phyloP scores from a whole-genome alignment of 768 basidiomycete genomes.

The Lactarius psammicola region DNA sequence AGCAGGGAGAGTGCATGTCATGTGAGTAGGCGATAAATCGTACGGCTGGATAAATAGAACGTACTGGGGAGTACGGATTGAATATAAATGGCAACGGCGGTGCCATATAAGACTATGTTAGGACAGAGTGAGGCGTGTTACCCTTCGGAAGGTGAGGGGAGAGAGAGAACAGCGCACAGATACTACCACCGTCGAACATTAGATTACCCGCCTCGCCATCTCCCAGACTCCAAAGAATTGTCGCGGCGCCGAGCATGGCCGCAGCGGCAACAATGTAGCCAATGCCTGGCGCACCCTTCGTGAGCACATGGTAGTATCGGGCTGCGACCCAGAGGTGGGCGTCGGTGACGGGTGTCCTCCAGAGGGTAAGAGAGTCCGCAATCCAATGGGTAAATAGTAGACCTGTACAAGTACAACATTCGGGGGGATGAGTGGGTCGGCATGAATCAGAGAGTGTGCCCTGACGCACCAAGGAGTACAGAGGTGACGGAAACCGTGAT shows the following conservation, averaged over 20 bases:
- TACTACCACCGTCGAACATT: constrained; percentile 90
- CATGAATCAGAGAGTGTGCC: not conserved
- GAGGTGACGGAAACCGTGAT: constrained; percentile 76
- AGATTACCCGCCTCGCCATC: constrained; percentile 79
- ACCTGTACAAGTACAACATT: constrained; percentile 44
- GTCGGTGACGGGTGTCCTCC: constrained; percentile 84
- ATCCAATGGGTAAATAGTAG: constrained; percentile 88
- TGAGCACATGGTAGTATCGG: constrained; percentile 74
- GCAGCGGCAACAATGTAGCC: constrained; percentile 58
- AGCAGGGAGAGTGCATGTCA: constrained; percentile 2
- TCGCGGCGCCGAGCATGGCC: constrained; percentile 56
- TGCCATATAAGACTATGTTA: constrained; percentile 66
- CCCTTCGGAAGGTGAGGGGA: not conserved
- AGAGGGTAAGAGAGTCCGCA: constrained; percentile 86
- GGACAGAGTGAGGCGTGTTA: constrained; percentile 11
- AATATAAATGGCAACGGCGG: constrained; percentile 67
- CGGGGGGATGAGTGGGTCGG: constrained; percentile 13
- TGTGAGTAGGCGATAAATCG: constrained; percentile 15
- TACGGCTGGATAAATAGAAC: constrained; percentile 33
- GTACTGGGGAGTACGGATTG: constrained; percentile 78
- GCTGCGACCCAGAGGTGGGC: constrained; percentile 81
- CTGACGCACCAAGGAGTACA: constrained; percentile 67
- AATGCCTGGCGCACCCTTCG: constrained; percentile 57
- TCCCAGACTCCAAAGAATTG: constrained; percentile 74
- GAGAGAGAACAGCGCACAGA: constrained; percentile 53